Evolutionary conservation across 306 rosid species (phyloP), one percentile per base, ranked within the genome.

Genomic region (Trifolium fragiferum): DNA sequence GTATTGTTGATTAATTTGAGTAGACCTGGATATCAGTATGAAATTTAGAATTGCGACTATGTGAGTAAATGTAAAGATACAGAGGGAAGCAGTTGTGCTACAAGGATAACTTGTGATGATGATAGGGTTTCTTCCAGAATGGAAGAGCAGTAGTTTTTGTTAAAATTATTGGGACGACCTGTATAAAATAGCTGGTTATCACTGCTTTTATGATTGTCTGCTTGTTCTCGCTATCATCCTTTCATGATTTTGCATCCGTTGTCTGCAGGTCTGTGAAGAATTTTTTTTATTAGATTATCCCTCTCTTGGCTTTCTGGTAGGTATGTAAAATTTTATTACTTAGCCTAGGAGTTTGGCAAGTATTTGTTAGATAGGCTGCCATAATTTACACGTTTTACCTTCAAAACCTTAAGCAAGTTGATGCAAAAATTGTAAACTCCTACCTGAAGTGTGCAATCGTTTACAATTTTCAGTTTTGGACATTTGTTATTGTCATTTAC

Each of bases 251-350:
- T 79, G 73, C 76, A 76, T 79, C 75, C 78, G 72, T 76, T 79
- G 69, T 44, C 72, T 83, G 87, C 87, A 83, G 87, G 87, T 79
- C 66, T 79, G 35, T 69, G 84, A 65, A 78, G 86, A 72, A 8
- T 54, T 11, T 47, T 63, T 68, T 57, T 65, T 46, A 64, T 58
- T 83, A 75, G 80, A 63, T 58, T 78, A 47, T 72, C 64, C 61
- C 63, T 72, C 73, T 75, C 66, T 49, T 79, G 74, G 79, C 65
- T 70, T 23, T 79, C 23, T 46, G 21, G 51, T 79, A 71, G 79
- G 81, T 75, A 76, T 66, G 84, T 72, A 60, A 51, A 41, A 66
- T 66, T 79, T 66, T 43, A 43, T 79, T 59, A 72, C 53, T 33
- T 33, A 62, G 53, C 59, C 27, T 35, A 49, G 72, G 33, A 75